Conservation (phyloP, 768 basidiomycete genomes). For the Russula sp. region DNA sequence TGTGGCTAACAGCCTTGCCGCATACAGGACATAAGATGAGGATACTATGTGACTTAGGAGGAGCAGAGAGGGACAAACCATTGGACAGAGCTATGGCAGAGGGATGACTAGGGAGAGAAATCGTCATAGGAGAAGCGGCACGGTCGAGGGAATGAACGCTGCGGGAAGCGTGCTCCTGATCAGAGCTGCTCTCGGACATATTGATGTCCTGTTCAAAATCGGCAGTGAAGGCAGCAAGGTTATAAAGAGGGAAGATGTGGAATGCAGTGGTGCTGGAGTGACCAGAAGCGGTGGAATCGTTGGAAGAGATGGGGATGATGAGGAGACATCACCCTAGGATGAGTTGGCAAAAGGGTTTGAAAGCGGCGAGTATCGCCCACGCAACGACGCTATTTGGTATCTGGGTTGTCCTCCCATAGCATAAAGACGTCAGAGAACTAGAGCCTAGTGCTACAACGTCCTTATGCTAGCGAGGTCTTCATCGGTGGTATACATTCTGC, state of each 20-base stretch:
- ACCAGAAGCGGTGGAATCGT: slow-evolving; percentile 4
- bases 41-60: slow-evolving; percentile 18
- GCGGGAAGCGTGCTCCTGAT: not conserved
- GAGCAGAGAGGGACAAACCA: slow-evolving; percentile 18
- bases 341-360: slow-evolving; percentile 17
- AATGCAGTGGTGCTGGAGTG: slow-evolving; percentile 14
- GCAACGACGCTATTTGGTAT: slow-evolving; percentile 25
- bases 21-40: slow-evolving; percentile 19
- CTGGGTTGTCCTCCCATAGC: slow-evolving; percentile 19
- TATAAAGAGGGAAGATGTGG: slow-evolving; percentile 17
- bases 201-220: slow-evolving; percentile 16
- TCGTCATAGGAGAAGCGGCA: slow-evolving; percentile 18
- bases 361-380: slow-evolving; percentile 20
- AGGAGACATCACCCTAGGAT: slow-evolving; percentile 11
- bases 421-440: too few species aligned
- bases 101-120: slow-evolving; percentile 18
- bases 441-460: slow-evolving; percentile 12
- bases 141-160: slow-evolving; percentile 11
- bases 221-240: slow-evolving; percentile 1
- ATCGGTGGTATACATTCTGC: slow-evolving; percentile 25
- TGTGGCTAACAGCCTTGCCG: slow-evolving; percentile 17
- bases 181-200: slow-evolving; percentile 16
- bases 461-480: slow-evolving; percentile 22
- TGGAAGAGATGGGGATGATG: not conserved
- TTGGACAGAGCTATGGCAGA: not conserved